Evolutionary conservation across 1,284 basidiomycete genomes (phyloP), one percentile per base, ranked within the genome.

Genomic region (Singerocomus inundabilis): DNA sequence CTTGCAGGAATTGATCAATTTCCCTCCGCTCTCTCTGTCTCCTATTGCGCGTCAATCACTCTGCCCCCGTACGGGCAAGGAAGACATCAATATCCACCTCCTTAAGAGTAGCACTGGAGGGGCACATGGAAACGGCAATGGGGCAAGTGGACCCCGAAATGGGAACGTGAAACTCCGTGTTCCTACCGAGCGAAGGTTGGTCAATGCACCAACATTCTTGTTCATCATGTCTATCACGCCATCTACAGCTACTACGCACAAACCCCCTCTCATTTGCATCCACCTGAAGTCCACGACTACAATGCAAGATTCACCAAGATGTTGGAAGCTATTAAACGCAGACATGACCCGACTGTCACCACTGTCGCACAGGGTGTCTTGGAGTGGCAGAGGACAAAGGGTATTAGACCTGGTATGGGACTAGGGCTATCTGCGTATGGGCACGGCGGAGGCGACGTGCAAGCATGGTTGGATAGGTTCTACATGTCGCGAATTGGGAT

Each of bases 401-500:
- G 64, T 29, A 65, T 67, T 2, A 64, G 54, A 41, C 44, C 58
- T 6, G 64, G 62, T 4, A 68, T 59, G 56, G 62, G 66, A 13
- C 29, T 68, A 6, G 66, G 66, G 7, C 8, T 63, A 16, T 50
- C 74, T 67, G 49, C 75, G 75, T 62, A 81, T 79, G 74, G 43
- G 73, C 82, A 52, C 6, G 90, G 93, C 47, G 92, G 93, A 21
- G 79, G 89, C 29, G 92, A 95, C 59, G 90, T 99, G 46, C 95
- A 98, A 68, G 84, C 87, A 24, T 99, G 96, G 89, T 74, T 99
- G 59, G 97, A 99, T 72, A 80, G 97, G 48, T 99, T 99, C 72
- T 98, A 99, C 69, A 85, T 99, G 81, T 92, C 87, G 25, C 87
- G 97, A 44, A 99, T 99, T 55, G 97, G 94, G 1, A 97, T 98